Percentiles rank a stretch among this genome's conserved stretches.
These are phyloP conservation scores for Colletotrichum tofieldiae DNA, from an alignment of 2,329 filamentous ascomycete species.

Conservation along the genomic window DNA sequence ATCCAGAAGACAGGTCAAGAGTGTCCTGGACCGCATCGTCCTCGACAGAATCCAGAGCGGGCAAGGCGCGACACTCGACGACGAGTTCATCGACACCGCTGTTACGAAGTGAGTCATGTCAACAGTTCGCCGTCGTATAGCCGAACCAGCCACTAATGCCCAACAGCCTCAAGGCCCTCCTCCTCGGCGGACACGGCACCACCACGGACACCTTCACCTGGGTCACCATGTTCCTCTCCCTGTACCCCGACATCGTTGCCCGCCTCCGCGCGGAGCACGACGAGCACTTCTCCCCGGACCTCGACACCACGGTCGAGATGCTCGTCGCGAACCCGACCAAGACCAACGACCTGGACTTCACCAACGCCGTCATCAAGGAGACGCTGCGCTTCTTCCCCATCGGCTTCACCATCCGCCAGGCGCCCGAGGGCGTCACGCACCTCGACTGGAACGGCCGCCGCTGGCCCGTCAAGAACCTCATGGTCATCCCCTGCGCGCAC, in stretches of 20 bases:
- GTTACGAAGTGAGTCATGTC: constrained; percentile 31
- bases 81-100: constrained; percentile 45
- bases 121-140: no score
- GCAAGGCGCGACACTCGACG: constrained; percentile 33
- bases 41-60: constrained; percentile 44
- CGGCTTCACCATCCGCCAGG: constrained; percentile 58
- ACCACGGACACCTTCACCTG: constrained; percentile 45
- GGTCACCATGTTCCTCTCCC: constrained; percentile 45
- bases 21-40: constrained; percentile 47
- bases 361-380: constrained; percentile 69
- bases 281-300: constrained; percentile 45
- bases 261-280: constrained; percentile 47
- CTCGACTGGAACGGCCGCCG: constrained; percentile 56
- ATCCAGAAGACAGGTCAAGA: constrained; percentile 42
- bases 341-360: constrained; percentile 66
- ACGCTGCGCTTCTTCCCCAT: constrained; percentile 67
- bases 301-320: constrained; percentile 54
- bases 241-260: constrained; percentile 43
- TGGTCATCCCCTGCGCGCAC: constrained; percentile 44
- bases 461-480: constrained; percentile 55
- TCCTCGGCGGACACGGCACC: constrained; percentile 50
- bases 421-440: constrained; percentile 51
- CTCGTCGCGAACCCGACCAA: constrained; percentile 60
- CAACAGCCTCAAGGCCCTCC: constrained; percentile 46
- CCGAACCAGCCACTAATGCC: not conserved